A percentile compares a stretch with the other conserved stretches of the same genome.
These are phyloP conservation scores for Pseudogymnoascus sp. DNA, from an alignment of 2,329 filamentous ascomycete species.

Conservation along the genomic window DNA sequence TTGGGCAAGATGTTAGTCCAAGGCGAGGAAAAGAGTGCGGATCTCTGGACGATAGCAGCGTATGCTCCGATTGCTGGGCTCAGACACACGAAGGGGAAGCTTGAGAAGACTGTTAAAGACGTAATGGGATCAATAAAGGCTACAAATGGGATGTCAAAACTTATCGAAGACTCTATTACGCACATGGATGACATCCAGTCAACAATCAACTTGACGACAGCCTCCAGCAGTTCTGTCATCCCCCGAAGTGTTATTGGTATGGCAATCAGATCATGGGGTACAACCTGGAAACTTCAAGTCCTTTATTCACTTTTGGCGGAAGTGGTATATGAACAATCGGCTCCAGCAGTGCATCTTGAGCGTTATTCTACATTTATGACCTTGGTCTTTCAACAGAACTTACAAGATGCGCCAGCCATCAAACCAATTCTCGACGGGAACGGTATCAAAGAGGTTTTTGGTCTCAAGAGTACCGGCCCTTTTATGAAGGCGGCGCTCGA, in stretches of 20 bases:
- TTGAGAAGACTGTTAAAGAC: not conserved
- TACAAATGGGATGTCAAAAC: not conserved
- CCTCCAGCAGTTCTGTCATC: not conserved
- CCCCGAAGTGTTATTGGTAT: not conserved
- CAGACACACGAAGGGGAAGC: not conserved
- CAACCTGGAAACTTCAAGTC: not conserved
- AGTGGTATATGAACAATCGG: slow-evolving; percentile 17
- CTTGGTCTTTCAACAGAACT: not conserved
- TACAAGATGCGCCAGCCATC: not conserved
- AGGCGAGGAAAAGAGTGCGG: not conserved
- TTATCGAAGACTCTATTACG: not conserved
- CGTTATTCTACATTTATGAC: slow-evolving; percentile 17
- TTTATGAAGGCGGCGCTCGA: slow-evolving; percentile 57
- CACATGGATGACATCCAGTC: not conserved
- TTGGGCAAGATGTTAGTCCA: not conserved
- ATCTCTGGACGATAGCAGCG: not conserved
- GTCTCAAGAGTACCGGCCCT: slow-evolving; percentile 41
- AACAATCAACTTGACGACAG: not conserved
- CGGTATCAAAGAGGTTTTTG: slow-evolving; percentile 46
- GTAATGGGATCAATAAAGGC: not conserved
- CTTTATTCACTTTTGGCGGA: not conserved
- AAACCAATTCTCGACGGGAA: slow-evolving; percentile 34
- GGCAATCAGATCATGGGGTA: not conserved
- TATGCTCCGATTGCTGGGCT: not conserved
- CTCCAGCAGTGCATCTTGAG: slow-evolving; percentile 31